These are phyloP conservation scores for Backusella psychrophila DNA, from an alignment of 192 early-diverging fungal genomes.

Conservation along the genomic window DNA sequence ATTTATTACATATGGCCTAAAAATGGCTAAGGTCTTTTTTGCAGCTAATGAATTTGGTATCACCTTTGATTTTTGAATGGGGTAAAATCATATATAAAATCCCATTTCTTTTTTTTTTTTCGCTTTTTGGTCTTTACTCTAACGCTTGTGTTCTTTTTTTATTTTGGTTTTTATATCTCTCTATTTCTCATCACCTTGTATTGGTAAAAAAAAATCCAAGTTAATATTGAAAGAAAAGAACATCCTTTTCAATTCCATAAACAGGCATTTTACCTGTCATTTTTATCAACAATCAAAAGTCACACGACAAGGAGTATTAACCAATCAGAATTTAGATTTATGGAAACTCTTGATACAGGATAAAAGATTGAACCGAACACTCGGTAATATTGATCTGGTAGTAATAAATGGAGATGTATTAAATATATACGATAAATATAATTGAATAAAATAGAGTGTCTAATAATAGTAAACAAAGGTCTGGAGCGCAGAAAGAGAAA, in stretches of 20 bases:
- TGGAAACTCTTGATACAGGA: background rate
- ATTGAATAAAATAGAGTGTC: background rate
- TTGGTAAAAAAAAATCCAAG: too few species aligned
- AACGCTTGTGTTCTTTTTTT: background rate
- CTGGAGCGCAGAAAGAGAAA: background rate
- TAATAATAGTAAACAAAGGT: background rate
- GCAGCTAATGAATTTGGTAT: background rate
- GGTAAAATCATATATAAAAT: background rate
- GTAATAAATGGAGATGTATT: background rate
- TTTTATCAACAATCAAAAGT: background rate
- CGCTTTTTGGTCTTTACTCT: background rate
- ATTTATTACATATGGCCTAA: background rate
- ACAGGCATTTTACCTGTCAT: background rate
- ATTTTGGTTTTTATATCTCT: background rate
- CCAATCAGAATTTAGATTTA: background rate
- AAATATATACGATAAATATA: background rate
- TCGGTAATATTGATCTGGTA: background rate
- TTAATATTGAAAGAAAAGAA: background rate
- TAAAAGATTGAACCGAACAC: background rate
- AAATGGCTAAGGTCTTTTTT: background rate
- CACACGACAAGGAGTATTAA: background rate
- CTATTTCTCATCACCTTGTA: too few species aligned
- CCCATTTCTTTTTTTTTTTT: background rate
- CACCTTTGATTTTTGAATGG: background rate
- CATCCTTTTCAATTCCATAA: background rate